These are phyloP conservation scores for Sarcodon sp. DNA, from an alignment of 768 basidiomycete genomes.

Conservation along the genomic window DNA sequence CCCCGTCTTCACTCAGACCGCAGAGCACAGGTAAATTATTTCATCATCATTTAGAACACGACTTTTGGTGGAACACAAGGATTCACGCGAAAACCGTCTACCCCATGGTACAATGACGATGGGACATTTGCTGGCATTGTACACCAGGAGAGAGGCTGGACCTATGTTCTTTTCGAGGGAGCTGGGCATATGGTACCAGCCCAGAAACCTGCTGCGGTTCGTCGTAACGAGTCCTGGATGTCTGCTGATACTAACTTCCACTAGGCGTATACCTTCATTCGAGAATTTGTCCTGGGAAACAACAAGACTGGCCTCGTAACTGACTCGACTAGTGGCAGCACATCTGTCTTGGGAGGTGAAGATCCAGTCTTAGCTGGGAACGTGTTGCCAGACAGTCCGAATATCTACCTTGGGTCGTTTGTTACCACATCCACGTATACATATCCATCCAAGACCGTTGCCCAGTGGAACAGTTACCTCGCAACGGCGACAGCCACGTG, in stretches of 20 bases:
- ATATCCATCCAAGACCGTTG: conserved; percentile 18
- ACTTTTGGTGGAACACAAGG: conserved; percentile 71
- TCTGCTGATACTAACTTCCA: background rate
- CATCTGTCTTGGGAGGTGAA: conserved; percentile 35
- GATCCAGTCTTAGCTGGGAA: conserved; percentile 28
- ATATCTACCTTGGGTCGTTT: conserved; percentile 38
- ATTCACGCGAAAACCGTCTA: conserved; percentile 55
- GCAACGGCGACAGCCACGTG: no score
- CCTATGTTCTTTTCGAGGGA: conserved; percentile 2
- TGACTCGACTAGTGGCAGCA: conserved; percentile 2
- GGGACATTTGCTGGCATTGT: conserved; percentile 35
- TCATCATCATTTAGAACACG: conserved; percentile 37
- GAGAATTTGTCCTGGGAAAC: conserved; percentile 55
- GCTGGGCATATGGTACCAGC: conserved; percentile 40
- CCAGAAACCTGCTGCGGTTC: background rate
- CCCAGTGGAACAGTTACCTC: conserved; percentile 16
- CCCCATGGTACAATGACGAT: conserved; percentile 50
- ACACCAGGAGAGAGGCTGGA: background rate
- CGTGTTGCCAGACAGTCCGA: conserved; percentile 39
- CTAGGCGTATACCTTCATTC: conserved; percentile 47
- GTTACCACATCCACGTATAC: conserved; percentile 13
- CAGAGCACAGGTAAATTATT: no score
- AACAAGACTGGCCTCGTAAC: conserved; percentile 46
- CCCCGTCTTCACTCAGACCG: no score
- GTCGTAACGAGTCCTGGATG: background rate